Base-by-base conservation (phyloP, 495 filamentous ascomycete genomes). In the Bacidia rubella region DNA sequence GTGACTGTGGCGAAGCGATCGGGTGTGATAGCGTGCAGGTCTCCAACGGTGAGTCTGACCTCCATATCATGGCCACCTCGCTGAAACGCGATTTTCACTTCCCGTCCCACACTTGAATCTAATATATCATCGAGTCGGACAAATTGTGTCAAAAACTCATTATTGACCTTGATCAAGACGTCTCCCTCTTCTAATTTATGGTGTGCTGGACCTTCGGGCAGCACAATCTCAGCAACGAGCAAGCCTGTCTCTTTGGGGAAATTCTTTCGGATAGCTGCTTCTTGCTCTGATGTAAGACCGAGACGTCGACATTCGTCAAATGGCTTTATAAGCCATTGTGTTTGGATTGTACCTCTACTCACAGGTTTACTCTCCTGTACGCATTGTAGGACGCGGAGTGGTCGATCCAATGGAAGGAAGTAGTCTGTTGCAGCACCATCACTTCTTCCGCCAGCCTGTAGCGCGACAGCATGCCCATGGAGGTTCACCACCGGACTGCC, bases 361-460 rank as follows among this genome's bases (percentile, higher is more conserved):
- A 99, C 80, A 5, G 79, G 79, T 55, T 78, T 74, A 23, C 77
- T 81, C 50, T 81, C 74, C 61, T 81, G 84, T 46, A 99, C 84
- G 63, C 88, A 94, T 63, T 85, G 72, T 54, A 99, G 73, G 1
- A 93, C 92, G 43, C 92, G 78, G 21, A 86, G 66, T 1, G 92
- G 93, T 46, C 92, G 78, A 63, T 97, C 90, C 9, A 99, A 70
- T 0, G 92, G 92, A 21, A 99, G 74, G 71, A 99, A 99, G 65
- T 97, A 99, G 65, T 99, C 92, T 3, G 92, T 98, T 12, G 92
- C 90, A 54, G 92, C 92, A 25, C 89, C 89, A 63, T 99, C 92
- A 20, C 85, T 80, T 68, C 93, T 77, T 25, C 92, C 92, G 56
- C 92, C 92, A 32, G 92, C 92, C 71, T 99, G 92, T 55, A 99